Evolutionary conservation across 2,329 filamentous ascomycete genomes (phyloP).

Genomic region (Penicillium oxalicum): DNA sequence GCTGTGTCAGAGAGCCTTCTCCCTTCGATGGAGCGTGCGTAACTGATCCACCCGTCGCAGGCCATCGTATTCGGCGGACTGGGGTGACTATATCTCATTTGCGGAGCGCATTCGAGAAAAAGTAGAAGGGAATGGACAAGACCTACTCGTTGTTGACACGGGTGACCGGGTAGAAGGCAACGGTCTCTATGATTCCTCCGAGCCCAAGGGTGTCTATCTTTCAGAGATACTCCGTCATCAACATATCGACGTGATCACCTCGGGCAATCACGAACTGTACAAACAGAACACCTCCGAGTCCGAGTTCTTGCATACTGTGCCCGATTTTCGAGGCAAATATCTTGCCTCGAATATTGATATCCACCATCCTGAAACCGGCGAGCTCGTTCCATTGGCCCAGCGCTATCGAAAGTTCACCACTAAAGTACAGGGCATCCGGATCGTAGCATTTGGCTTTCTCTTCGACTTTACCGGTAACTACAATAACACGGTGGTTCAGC

Average conservation of each 20-base stretch:
- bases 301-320: slow-evolving; percentile 74
- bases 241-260: slow-evolving; percentile 74
- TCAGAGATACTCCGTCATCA: slow-evolving; percentile 83
- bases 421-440: slow-evolving; percentile 74
- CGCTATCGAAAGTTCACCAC: slow-evolving; percentile 87
- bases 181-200: slow-evolving; percentile 84
- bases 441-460: slow-evolving; percentile 87
- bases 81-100: slow-evolving; percentile 97
- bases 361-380: slow-evolving; percentile 63
- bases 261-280: slow-evolving; percentile 95
- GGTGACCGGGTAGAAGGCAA: slow-evolving; percentile 93
- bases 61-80: slow-evolving; percentile 88
- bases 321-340: slow-evolving; percentile 74
- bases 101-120: slow-evolving; percentile 71
- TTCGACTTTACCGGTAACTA: slow-evolving; percentile 90
- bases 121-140: slow-evolving; percentile 71
- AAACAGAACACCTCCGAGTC: slow-evolving; percentile 67
- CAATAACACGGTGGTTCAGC: slow-evolving; percentile 81
- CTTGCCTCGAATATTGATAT: slow-evolving; percentile 92
- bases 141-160: slow-evolving; percentile 90
- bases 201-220: slow-evolving; percentile 80
- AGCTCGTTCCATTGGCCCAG: slow-evolving; percentile 68
- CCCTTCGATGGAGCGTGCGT: slow-evolving; percentile 4
- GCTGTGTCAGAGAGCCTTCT: slow-evolving; percentile 17
- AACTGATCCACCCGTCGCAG: slow-evolving; percentile 39